phyloP scores from a whole-genome alignment of 495 filamentous ascomycete species.

The Penicillium robsamsonii region DNA sequence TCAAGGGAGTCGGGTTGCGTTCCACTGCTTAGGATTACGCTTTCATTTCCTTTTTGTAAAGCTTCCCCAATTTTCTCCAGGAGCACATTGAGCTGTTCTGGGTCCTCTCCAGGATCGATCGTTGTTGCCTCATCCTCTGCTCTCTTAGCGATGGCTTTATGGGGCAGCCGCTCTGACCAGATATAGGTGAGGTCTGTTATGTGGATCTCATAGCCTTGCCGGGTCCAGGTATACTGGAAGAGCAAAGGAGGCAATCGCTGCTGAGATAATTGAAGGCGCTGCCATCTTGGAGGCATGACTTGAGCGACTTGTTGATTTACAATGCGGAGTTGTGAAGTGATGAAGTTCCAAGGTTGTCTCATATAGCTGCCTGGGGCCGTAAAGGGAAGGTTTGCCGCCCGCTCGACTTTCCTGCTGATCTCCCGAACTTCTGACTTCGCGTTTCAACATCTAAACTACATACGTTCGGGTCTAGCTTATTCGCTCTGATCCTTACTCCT shows the following conservation, averaged over 20 bases:
- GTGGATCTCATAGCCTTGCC: slow-evolving; percentile 64
- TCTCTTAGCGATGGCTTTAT: slow-evolving; percentile 60
- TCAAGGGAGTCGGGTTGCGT: slow-evolving; percentile 41
- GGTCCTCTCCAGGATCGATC: slow-evolving; percentile 82
- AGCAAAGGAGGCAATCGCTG: slow-evolving; percentile 49
- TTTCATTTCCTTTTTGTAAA: slow-evolving; percentile 47
- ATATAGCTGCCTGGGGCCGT: slow-evolving; percentile 22
- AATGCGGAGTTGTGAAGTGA: not conserved
- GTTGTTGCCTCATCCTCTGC: slow-evolving; percentile 65
- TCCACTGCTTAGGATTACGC: slow-evolving; percentile 29
- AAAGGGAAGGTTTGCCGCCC: slow-evolving; percentile 29
- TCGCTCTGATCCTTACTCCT: slow-evolving; percentile 5
- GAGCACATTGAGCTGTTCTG: slow-evolving; percentile 67
- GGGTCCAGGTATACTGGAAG: slow-evolving; percentile 49
- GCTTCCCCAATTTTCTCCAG: slow-evolving; percentile 68
- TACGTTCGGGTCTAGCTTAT: slow-evolving; percentile 2
- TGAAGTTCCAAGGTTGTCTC: not conserved
- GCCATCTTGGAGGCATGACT: slow-evolving; percentile 44
- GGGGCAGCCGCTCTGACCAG: slow-evolving; percentile 74
- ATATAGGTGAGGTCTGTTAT: slow-evolving; percentile 81
- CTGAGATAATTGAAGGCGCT: slow-evolving; percentile 27
- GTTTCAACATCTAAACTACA: slow-evolving; percentile 5
- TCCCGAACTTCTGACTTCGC: slow-evolving; percentile 20
- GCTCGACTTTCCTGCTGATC: slow-evolving; percentile 31
- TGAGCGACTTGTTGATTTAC: not conserved